Evolutionary conservation across 306 rosid genomes (phyloP).

Genomic region (Chamaecrista fasciculata): DNA sequence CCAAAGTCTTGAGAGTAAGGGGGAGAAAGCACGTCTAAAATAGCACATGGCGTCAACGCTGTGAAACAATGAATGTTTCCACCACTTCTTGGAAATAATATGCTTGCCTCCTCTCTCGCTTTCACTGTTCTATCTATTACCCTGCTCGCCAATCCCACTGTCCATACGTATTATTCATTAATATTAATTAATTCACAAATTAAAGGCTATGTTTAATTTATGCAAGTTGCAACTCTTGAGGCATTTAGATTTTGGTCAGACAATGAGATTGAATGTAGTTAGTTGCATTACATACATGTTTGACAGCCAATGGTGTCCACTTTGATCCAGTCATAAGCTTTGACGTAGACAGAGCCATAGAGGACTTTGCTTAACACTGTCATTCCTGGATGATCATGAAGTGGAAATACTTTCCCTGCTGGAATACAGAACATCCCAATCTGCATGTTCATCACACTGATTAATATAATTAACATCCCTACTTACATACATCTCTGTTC

Average conservation of each 20-base stretch:
- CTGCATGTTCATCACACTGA: slow-evolving; percentile 31
- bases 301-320: slow-evolving; percentile 11
- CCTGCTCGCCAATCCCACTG: slow-evolving; percentile 54
- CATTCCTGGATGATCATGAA: slow-evolving; percentile 74
- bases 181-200: too few relatives aligned
- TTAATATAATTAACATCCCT: background rate
- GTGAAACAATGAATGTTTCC: slow-evolving; percentile 69
- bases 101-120: slow-evolving; percentile 47
- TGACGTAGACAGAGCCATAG: slow-evolving; percentile 46
- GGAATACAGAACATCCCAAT: slow-evolving; percentile 68
- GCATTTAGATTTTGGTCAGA: background rate
- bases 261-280: too few relatives aligned
- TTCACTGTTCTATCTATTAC: slow-evolving; percentile 41
- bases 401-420: slow-evolving; percentile 52
- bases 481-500: background rate
- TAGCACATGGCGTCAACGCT: slow-evolving; percentile 57
- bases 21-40: slow-evolving; percentile 63
- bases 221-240: background rate
- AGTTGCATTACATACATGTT: too few relatives aligned
- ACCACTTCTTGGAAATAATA: slow-evolving; percentile 60
- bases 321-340: slow-evolving; percentile 66
- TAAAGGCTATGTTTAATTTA: too few relatives aligned
- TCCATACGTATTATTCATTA: background rate
- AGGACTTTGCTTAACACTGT: slow-evolving; percentile 69
- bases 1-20: slow-evolving; percentile 57